A percentile compares a stretch with the other conserved stretches of the same genome.
These are phyloP conservation scores for Cardamine resedifolia DNA, from an alignment of 345 rosid species.

Conservation along the genomic window DNA sequence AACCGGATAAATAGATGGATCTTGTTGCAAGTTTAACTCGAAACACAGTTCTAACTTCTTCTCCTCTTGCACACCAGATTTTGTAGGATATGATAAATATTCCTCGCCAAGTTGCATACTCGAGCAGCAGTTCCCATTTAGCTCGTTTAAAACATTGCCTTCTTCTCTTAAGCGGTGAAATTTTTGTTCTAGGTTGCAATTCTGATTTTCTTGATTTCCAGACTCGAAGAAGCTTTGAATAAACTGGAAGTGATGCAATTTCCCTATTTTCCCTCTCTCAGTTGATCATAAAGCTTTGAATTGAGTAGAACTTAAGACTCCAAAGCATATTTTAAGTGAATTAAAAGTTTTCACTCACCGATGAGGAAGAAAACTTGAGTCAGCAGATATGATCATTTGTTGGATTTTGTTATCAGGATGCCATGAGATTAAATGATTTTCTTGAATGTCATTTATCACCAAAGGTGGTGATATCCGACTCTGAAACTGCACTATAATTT, in stretches of 20 bases:
- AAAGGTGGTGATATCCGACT: slow-evolving; percentile 48
- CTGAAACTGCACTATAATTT: slow-evolving; percentile 44
- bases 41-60: slow-evolving; percentile 42
- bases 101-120: slow-evolving; percentile 48
- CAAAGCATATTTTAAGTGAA: neutral
- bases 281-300: neutral
- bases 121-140: slow-evolving; percentile 37
- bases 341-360: slow-evolving; percentile 30
- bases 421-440: slow-evolving; percentile 56
- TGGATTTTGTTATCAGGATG: slow-evolving; percentile 49
- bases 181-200: slow-evolving; percentile 42
- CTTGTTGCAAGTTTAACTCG: slow-evolving; percentile 44
- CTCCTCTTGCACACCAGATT: slow-evolving; percentile 36
- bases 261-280: slow-evolving; percentile 40
- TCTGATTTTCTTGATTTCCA: slow-evolving; percentile 45
- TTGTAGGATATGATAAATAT: slow-evolving; percentile 25
- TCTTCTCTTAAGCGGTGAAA: slow-evolving; percentile 45
- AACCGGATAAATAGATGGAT: slow-evolving; percentile 40
- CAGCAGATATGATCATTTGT: slow-evolving; percentile 46
- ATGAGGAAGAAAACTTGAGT: slow-evolving; percentile 46
- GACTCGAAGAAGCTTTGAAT: slow-evolving; percentile 45
- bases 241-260: slow-evolving; percentile 45
- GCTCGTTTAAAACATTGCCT: neutral
- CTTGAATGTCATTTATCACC: slow-evolving; percentile 44
- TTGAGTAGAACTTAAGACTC: neutral